phyloP scores from a whole-genome alignment of 257 asterid genomes.

The Penstemon eatonii region DNA sequence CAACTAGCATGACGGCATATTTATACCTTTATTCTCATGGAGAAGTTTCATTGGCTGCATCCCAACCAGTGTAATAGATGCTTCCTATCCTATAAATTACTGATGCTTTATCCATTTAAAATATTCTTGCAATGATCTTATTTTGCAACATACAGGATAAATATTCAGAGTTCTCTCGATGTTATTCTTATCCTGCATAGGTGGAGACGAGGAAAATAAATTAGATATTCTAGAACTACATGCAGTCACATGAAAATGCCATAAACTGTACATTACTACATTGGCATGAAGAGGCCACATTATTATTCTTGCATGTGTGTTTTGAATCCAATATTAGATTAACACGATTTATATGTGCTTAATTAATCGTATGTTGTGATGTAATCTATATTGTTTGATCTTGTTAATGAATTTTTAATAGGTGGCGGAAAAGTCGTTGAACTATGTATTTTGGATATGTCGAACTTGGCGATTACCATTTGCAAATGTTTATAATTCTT shows the following conservation, averaged over 20 bases:
- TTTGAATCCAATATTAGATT: not conserved
- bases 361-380: conserved; percentile 14
- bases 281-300: conserved; percentile 3
- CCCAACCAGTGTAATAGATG: conserved; percentile 99
- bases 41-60: conserved; percentile 95
- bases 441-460: conserved; percentile 19
- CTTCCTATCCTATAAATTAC: conserved; percentile 54
- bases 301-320: no score
- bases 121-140: conserved; percentile 25
- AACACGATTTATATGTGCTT: conserved; percentile 6
- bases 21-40: conserved; percentile 95
- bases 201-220: not conserved
- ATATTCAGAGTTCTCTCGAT: conserved; percentile 16
- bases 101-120: conserved; percentile 15
- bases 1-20: conserved; percentile 97
- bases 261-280: not conserved
- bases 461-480: not conserved
- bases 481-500: conserved; percentile 16
- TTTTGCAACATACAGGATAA: conserved; percentile 8
- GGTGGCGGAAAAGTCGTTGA: conserved; percentile 4
- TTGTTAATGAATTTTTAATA: not conserved
- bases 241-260: not conserved
- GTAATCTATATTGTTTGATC: conserved; percentile 12
- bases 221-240: not conserved
- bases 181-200: not conserved